phyloP scores from a whole-genome alignment of 257 asterid genomes.

The Marsdenia floribunda region DNA sequence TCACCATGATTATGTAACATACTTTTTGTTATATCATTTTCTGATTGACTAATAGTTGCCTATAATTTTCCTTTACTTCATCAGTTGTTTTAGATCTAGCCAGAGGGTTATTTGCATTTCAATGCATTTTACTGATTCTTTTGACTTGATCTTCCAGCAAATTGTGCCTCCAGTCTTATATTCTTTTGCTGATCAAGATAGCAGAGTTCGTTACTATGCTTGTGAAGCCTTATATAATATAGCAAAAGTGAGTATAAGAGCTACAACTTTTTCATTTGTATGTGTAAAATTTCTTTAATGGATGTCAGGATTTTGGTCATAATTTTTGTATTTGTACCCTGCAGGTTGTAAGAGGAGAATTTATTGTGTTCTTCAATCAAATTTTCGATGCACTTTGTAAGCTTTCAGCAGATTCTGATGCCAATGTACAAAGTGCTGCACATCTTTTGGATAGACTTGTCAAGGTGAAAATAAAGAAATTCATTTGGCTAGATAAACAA shows the following conservation, averaged over 20 bases:
- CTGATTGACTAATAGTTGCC: neutral
- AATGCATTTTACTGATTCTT: slow-evolving; percentile 20
- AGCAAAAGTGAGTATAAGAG: slow-evolving; percentile 66
- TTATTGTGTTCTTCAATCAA: slow-evolving; percentile 93
- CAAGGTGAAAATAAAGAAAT: slow-evolving; percentile 45
- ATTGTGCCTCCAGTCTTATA: slow-evolving; percentile 94
- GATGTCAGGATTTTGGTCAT: slow-evolving; percentile 24
- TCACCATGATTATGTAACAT: neutral
- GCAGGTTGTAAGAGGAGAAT: slow-evolving; percentile 99
- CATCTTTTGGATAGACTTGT: slow-evolving; percentile 99
- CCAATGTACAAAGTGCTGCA: slow-evolving; percentile 99
- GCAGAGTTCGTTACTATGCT: slow-evolving; percentile 98
- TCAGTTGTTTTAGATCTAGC: neutral
- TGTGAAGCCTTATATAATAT: slow-evolving; percentile 98
- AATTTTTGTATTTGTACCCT: slow-evolving; percentile 21
- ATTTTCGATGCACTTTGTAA: slow-evolving; percentile 92
- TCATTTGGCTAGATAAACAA: neutral
- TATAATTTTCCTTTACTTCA: neutral
- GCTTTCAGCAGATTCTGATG: slow-evolving; percentile 98
- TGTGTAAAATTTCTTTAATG: slow-evolving; percentile 9
- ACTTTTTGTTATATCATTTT: neutral
- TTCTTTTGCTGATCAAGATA: slow-evolving; percentile 92
- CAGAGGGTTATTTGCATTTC: slow-evolving; percentile 11
- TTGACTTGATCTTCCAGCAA: slow-evolving; percentile 51
- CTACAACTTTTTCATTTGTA: neutral